Evolutionary conservation across 345 rosid genomes (phyloP).

Genomic region (Eucalyptus dawsonii): DNA sequence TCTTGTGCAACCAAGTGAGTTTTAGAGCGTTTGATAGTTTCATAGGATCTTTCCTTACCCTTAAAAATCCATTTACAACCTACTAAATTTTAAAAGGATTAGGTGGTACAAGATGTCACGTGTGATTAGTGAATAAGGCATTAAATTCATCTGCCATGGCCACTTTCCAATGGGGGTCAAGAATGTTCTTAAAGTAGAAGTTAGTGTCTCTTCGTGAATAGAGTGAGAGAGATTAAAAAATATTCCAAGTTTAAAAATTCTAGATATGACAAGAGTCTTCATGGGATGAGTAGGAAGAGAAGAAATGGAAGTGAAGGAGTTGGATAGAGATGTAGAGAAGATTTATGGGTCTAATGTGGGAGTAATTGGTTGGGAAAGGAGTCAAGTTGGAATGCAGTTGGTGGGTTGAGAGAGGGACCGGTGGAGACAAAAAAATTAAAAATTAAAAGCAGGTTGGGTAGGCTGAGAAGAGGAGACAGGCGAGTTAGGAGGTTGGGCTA

Average conservation of each 20-base stretch:
- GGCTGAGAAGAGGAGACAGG: not conserved
- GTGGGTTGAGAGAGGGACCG: not conserved
- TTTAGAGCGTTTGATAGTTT: not conserved
- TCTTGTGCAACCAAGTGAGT: not conserved
- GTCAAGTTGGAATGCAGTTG: not conserved
- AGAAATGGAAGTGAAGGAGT: not conserved
- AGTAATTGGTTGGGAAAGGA: not conserved
- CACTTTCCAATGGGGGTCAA: not conserved
- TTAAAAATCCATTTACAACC: not conserved
- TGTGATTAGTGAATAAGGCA: not conserved
- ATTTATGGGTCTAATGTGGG: no score
- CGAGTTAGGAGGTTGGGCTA: not conserved
- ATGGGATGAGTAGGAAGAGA: not conserved
- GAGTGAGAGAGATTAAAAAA: not conserved
- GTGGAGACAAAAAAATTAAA: not conserved
- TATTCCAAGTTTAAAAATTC: no score
- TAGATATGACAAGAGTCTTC: fast-evolving
- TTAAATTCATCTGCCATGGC: not conserved
- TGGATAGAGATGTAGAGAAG: no score
- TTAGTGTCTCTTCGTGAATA: not conserved
- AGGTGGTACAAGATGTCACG: not conserved
- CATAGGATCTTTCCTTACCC: not conserved
- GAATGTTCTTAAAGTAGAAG: not conserved
- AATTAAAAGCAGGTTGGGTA: not conserved
- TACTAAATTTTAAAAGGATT: not conserved